Percentiles rank a stretch among this genome's conserved stretches.
Evolutionary conservation across 306 rosid genomes (phyloP).

Genomic region (Cucurbita pepo): DNA sequence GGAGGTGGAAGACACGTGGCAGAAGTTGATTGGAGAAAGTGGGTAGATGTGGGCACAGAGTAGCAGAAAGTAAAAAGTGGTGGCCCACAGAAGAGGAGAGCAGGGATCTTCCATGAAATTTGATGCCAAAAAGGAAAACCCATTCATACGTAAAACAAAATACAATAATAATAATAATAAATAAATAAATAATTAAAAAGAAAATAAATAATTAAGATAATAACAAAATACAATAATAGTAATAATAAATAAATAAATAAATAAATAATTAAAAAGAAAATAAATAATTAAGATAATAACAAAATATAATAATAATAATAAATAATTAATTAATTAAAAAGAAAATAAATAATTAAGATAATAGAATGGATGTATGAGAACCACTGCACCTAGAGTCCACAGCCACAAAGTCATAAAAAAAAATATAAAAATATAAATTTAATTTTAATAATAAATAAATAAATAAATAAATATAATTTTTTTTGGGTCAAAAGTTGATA

Average conservation of each 20-base stretch:
- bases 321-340: neutral
- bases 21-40: neutral
- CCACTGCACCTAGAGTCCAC: no score
- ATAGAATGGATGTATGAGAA: no score
- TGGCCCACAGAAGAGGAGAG: neutral
- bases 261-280: neutral
- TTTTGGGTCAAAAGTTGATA: no score
- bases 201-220: neutral
- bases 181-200: neutral
- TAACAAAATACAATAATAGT: neutral
- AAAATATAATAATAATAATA: neutral
- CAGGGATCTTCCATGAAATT: neutral
- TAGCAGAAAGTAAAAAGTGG: neutral
- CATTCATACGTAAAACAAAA: conserved; percentile 6
- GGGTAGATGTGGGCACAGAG: neutral
- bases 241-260: neutral
- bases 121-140: conserved; percentile 1
- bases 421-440: no score
- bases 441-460: neutral
- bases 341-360: neutral
- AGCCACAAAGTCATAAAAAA: no score
- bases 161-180: neutral
- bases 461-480: no score
- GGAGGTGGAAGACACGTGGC: neutral
- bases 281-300: neutral